These are phyloP conservation scores for Juncus inflexus DNA, from an alignment of 176 grass and related monocot species.

Conservation along the genomic window DNA sequence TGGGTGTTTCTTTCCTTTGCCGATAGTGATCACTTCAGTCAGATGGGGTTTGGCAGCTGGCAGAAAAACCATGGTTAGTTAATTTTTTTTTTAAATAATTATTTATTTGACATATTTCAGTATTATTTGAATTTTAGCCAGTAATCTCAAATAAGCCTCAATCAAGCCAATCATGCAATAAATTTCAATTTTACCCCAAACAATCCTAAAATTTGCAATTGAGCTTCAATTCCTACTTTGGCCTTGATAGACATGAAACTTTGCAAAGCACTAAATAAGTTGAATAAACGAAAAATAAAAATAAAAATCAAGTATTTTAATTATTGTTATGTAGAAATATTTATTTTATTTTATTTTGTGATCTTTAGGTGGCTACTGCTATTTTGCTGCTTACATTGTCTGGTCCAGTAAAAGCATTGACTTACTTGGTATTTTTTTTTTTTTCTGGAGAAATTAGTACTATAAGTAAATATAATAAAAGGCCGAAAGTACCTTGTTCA, in stretches of 20 bases:
- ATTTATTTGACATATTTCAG: too few species aligned
- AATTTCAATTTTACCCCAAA: not conserved
- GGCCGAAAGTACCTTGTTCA: too few species aligned
- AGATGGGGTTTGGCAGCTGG: constrained; percentile 80
- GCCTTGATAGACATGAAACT: not conserved
- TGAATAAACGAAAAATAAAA: not conserved
- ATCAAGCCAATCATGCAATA: not conserved
- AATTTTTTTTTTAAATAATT: constrained; percentile 13
- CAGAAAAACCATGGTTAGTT: constrained; percentile 80
- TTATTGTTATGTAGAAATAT: constrained; percentile 8
- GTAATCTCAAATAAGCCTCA: not conserved
- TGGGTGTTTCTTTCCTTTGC: constrained; percentile 85
- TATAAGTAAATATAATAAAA: too few species aligned
- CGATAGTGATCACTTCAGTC: constrained; percentile 87
- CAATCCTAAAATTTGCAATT: not conserved
- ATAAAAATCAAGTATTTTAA: not conserved
- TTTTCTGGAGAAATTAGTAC: too few species aligned
- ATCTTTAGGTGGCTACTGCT: constrained; percentile 68
- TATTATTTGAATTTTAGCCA: not conserved
- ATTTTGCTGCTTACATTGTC: constrained; percentile 78
- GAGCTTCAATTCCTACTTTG: not conserved
- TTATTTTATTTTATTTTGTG: constrained; percentile 18
- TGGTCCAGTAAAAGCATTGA: constrained; percentile 87
- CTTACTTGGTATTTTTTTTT: constrained; percentile 49
- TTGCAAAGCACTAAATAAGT: not conserved